Evolutionary conservation across 2,329 filamentous ascomycete species (phyloP).

Genomic region (Talaromyces pinophilus): DNA sequence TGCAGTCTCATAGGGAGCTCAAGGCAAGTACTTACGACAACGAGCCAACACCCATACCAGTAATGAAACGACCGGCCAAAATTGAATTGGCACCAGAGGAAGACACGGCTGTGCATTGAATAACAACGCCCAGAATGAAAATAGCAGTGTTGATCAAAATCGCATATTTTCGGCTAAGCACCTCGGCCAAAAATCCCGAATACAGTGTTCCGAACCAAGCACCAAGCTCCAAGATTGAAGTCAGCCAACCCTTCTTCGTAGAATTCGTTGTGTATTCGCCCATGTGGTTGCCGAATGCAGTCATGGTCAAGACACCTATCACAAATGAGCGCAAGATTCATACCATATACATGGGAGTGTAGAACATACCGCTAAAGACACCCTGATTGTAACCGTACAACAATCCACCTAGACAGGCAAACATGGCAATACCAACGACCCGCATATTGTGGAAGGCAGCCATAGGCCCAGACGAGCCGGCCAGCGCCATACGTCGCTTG

Average conservation of each 20-base stretch:
- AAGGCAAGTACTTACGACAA: slow-evolving; percentile 26
- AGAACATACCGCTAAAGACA: slow-evolving; percentile 26
- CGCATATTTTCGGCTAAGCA: slow-evolving; percentile 67
- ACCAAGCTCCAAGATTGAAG: slow-evolving; percentile 70
- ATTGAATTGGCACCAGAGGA: slow-evolving; percentile 44
- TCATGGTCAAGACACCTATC: slow-evolving; percentile 26
- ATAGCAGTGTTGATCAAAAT: slow-evolving; percentile 32
- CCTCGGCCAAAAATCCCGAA: slow-evolving; percentile 71
- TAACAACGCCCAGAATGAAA: slow-evolving; percentile 62
- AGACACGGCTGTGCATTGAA: slow-evolving; percentile 65
- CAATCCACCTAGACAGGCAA: slow-evolving; percentile 62
- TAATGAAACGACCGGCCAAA: slow-evolving; percentile 69
- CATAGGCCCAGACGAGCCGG: slow-evolving; percentile 55
- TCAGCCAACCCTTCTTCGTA: slow-evolving; percentile 33
- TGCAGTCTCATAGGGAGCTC: not conserved
- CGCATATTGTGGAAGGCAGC: slow-evolving; percentile 62
- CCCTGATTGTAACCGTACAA: slow-evolving; percentile 35
- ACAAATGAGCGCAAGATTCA: not conserved
- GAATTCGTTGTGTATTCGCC: slow-evolving; percentile 28
- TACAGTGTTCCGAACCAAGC: slow-evolving; percentile 74
- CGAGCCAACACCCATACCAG: slow-evolving; percentile 57
- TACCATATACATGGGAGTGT: not conserved
- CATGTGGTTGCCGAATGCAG: slow-evolving; percentile 28
- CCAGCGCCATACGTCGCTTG: slow-evolving; percentile 54
- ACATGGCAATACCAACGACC: slow-evolving; percentile 62